phyloP scores from a whole-genome alignment of 1,139 yeast species.

The Cylindricascospora bacillispora region DNA sequence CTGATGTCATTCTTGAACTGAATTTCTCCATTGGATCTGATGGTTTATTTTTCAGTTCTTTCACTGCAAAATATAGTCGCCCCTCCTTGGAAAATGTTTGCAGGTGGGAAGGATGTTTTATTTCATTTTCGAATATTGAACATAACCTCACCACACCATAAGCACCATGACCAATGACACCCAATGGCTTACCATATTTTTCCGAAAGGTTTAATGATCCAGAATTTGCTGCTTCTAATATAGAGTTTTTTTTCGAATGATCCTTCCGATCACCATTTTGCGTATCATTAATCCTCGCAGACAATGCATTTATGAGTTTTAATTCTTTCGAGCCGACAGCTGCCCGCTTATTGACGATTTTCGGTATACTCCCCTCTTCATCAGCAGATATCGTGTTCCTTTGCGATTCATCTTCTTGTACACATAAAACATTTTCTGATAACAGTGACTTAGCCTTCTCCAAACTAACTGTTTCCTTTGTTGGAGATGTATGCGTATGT shows the following conservation, averaged over 20 bases:
- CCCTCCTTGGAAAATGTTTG: slow-evolving; percentile 14
- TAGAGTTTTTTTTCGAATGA: slow-evolving; percentile 7
- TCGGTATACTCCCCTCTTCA: slow-evolving; percentile 22
- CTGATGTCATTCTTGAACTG: slow-evolving; percentile 56
- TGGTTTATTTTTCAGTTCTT: slow-evolving; percentile 40
- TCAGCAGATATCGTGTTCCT: slow-evolving; percentile 13
- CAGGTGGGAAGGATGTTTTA: slow-evolving; percentile 5
- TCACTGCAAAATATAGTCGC: slow-evolving; percentile 46
- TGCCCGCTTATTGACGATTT: slow-evolving; percentile 28
- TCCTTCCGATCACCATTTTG: slow-evolving; percentile 1
- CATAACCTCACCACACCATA: slow-evolving; percentile 51
- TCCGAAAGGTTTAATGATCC: slow-evolving; percentile 21
- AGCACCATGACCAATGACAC: slow-evolving; percentile 53
- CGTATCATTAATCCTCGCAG: slow-evolving; percentile 28
- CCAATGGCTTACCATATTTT: slow-evolving; percentile 47
- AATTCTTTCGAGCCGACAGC: slow-evolving; percentile 45
- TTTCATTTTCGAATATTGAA: slow-evolving; percentile 26
- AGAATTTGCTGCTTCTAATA: slow-evolving; percentile 1
- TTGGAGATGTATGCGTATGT: slow-evolving; percentile 5
- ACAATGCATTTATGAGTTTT: slow-evolving; percentile 34
- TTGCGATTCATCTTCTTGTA: slow-evolving; percentile 6
- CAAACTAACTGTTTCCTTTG: slow-evolving; percentile 4
- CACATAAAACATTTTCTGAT: slow-evolving; percentile 8
- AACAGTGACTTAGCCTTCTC: slow-evolving; percentile 17
- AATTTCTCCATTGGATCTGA: slow-evolving; percentile 43